Conservation (phyloP, 257 asterid species). For the Solanum gandarillasii region DNA sequence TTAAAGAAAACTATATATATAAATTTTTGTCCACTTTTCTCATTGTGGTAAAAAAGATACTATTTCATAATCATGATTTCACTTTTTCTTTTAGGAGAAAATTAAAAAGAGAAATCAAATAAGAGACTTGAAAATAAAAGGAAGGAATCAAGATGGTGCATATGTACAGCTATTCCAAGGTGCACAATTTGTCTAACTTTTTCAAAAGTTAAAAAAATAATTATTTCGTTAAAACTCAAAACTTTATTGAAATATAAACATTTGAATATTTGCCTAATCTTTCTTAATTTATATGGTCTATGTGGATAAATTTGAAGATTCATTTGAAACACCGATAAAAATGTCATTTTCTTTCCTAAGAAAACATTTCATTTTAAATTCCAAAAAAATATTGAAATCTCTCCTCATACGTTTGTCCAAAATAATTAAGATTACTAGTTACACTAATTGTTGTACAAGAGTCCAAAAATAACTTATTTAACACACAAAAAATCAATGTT, state of each 20-base stretch:
- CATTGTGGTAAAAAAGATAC: neutral
- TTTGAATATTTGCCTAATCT: neutral
- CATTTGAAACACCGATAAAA: neutral
- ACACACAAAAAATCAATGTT: neutral
- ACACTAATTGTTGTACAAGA: neutral
- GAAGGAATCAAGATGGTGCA: neutral
- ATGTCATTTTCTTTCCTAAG: neutral
- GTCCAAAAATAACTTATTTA: neutral
- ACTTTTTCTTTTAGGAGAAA: neutral
- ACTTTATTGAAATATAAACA: neutral
- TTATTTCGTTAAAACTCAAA: neutral
- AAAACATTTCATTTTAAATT: neutral
- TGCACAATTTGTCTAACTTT: neutral
- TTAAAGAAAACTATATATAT: neutral
- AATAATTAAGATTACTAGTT: neutral
- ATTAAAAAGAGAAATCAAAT: conserved; percentile 12
- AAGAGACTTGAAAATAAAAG: neutral
- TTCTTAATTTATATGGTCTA: neutral
- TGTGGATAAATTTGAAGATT: neutral
- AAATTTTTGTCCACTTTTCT: neutral
- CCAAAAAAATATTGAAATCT: neutral
- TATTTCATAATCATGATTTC: neutral
- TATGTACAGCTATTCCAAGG: neutral
- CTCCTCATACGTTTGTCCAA: neutral
- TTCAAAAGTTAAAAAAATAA: neutral